Evolutionary conservation across 768 basidiomycete genomes (phyloP).

Genomic region (Zangia roseola): DNA sequence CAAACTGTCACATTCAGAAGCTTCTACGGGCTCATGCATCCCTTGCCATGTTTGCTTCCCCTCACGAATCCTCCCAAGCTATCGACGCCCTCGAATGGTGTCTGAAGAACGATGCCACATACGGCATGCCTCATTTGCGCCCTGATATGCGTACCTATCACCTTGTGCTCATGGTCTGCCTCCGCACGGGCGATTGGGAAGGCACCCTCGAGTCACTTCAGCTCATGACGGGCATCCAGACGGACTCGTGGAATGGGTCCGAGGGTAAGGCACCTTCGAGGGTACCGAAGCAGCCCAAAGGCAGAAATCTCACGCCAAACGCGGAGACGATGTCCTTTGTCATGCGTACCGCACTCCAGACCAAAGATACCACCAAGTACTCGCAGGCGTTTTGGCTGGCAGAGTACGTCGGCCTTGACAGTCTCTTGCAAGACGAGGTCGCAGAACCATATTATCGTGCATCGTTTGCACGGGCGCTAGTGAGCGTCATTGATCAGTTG

Average conservation of each 20-base stretch:
- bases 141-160: slow-evolving; percentile 47
- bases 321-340: slow-evolving; percentile 56
- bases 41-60: slow-evolving; percentile 40
- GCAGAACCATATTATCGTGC: slow-evolving; percentile 39
- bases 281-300: slow-evolving; percentile 41
- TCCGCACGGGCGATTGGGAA: slow-evolving; percentile 63
- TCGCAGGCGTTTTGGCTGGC: slow-evolving; percentile 64
- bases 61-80: slow-evolving; percentile 44
- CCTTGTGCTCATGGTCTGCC: slow-evolving; percentile 62
- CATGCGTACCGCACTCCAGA: slow-evolving; percentile 56
- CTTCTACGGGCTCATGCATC: slow-evolving; percentile 52
- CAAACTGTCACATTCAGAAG: slow-evolving; percentile 57
- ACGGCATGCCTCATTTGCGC: slow-evolving; percentile 42
- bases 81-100: slow-evolving; percentile 69
- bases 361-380: slow-evolving; percentile 47
- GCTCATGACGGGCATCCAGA: slow-evolving; percentile 68
- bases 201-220: slow-evolving; percentile 58
- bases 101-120: slow-evolving; percentile 51
- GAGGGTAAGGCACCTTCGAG: slow-evolving; percentile 41
- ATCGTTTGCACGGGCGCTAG: slow-evolving; percentile 49
- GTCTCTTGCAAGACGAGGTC: slow-evolving; percentile 29
- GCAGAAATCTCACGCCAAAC: slow-evolving; percentile 46
- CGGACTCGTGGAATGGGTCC: slow-evolving; percentile 42
- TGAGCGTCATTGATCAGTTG: slow-evolving; percentile 40
- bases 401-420: slow-evolving; percentile 42